Percentiles rank a stretch among this genome's conserved stretches.
These are phyloP conservation scores for Davidsoniella virescens DNA, from an alignment of 2,329 filamentous ascomycete species.

Conservation along the genomic window DNA sequence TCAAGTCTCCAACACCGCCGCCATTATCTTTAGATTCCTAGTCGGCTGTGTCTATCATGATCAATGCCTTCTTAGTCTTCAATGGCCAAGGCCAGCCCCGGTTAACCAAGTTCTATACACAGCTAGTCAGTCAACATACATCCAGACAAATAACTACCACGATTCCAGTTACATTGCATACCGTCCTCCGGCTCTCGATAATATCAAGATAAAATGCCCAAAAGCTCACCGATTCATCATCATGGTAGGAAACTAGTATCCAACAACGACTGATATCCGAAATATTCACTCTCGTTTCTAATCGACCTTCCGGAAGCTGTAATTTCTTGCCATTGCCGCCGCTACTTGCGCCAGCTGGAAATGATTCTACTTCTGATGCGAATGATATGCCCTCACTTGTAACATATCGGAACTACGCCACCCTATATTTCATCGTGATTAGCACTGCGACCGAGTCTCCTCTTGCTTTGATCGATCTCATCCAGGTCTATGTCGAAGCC, in stretches of 20 bases:
- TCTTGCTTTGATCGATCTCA: slow-evolving; percentile 84
- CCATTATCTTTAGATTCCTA: too few relatives aligned
- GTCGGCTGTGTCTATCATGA: slow-evolving; percentile 43
- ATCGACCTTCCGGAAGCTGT: slow-evolving; percentile 79
- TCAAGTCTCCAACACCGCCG: too few relatives aligned
- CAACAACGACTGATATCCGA: slow-evolving; percentile 94
- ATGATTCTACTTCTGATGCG: slow-evolving; percentile 45
- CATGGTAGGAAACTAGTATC: slow-evolving; percentile 72
- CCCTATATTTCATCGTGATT: slow-evolving; percentile 96
- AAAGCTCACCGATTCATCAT: neutral
- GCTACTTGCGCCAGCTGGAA: slow-evolving; percentile 44
- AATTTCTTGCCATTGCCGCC: slow-evolving; percentile 82
- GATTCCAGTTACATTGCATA: neutral
- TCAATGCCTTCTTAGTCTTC: slow-evolving; percentile 96
- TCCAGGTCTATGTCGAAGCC: slow-evolving; percentile 95
- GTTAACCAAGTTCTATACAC: slow-evolving; percentile 96
- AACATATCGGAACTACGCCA: slow-evolving; percentile 95
- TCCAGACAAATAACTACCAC: neutral
- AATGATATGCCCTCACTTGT: slow-evolving; percentile 89
- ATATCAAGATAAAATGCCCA: neutral
- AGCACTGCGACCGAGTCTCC: slow-evolving; percentile 92
- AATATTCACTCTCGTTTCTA: slow-evolving; percentile 90
- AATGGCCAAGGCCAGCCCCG: slow-evolving; percentile 95
- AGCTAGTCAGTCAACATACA: slow-evolving; percentile 45
- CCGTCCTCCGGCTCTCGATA: neutral